These are phyloP conservation scores for Acacia crassicarpa DNA, from an alignment of 306 rosid genomes.

Conservation along the genomic window DNA sequence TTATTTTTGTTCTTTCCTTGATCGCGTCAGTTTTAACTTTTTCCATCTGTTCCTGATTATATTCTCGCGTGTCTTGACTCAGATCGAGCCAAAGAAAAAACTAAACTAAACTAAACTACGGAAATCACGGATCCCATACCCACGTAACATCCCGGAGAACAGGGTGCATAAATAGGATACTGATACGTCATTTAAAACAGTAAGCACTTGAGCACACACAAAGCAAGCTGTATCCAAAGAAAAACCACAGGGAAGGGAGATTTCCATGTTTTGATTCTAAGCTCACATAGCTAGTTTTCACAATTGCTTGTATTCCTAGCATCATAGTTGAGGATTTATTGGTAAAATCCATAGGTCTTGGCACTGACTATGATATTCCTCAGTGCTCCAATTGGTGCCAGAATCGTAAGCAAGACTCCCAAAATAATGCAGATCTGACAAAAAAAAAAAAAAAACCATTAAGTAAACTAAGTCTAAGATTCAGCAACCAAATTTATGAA, in stretches of 20 bases:
- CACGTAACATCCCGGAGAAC: neutral
- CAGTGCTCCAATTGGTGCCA: slow-evolving; percentile 72
- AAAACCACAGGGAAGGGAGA: neutral
- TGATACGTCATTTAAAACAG: neutral
- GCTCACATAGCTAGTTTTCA: neutral
- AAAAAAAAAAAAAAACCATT: neutral
- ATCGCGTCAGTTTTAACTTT: neutral
- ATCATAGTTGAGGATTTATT: neutral
- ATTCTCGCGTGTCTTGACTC: no score
- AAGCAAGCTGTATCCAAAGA: neutral
- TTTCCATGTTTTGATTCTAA: neutral
- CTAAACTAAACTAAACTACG: no score
- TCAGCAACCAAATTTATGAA: neutral
- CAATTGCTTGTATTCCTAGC: neutral
- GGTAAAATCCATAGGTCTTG: slow-evolving; percentile 54
- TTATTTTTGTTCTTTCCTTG: neutral
- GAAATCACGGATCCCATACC: neutral
- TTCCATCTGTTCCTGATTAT: neutral
- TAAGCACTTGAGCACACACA: neutral
- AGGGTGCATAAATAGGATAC: neutral
- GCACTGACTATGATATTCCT: slow-evolving; percentile 57
- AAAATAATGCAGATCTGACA: slow-evolving; percentile 68
- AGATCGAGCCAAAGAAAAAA: no score
- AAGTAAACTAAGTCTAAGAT: neutral
- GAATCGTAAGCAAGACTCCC: slow-evolving; percentile 60